These are phyloP conservation scores for Kodamaea kakaduensis DNA, from an alignment of 805 yeast species.

Conservation along the genomic window DNA sequence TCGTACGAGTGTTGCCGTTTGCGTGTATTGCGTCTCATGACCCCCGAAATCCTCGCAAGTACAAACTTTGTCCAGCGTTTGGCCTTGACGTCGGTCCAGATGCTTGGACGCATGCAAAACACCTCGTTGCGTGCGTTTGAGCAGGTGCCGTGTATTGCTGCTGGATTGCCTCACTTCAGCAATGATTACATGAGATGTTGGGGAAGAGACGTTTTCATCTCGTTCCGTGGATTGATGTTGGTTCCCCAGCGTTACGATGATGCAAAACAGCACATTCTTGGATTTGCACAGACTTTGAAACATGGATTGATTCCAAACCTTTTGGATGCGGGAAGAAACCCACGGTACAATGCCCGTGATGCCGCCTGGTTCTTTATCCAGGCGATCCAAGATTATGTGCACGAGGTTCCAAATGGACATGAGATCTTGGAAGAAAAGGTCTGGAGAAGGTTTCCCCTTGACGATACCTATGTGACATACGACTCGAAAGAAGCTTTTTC, in stretches of 20 bases:
- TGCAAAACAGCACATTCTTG: constrained; percentile 76
- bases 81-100: constrained; percentile 79
- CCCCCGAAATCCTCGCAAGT: constrained; percentile 50
- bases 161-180: constrained; percentile 94
- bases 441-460: constrained; percentile 81
- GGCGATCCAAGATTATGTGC: constrained; percentile 78
- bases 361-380: constrained; percentile 95
- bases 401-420: constrained; percentile 64
- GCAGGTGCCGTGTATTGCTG: constrained; percentile 76
- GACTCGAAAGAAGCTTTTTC: constrained; percentile 76
- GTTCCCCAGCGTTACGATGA: constrained; percentile 75
- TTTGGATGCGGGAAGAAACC: constrained; percentile 88
- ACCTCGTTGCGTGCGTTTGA: constrained; percentile 71
- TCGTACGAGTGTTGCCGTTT: constrained; percentile 79
- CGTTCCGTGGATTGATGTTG: constrained; percentile 76
- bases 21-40: constrained; percentile 57
- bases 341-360: constrained; percentile 93
- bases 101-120: constrained; percentile 69
- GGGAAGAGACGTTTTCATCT: constrained; percentile 95
- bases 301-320: constrained; percentile 94
- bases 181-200: constrained; percentile 92
- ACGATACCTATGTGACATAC: constrained; percentile 69
- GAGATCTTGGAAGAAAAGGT: constrained; percentile 67
- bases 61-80: constrained; percentile 76
- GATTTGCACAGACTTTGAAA: constrained; percentile 85